phyloP scores from a whole-genome alignment of 139 green algal species.

The Chlorella vulgaris region DNA sequence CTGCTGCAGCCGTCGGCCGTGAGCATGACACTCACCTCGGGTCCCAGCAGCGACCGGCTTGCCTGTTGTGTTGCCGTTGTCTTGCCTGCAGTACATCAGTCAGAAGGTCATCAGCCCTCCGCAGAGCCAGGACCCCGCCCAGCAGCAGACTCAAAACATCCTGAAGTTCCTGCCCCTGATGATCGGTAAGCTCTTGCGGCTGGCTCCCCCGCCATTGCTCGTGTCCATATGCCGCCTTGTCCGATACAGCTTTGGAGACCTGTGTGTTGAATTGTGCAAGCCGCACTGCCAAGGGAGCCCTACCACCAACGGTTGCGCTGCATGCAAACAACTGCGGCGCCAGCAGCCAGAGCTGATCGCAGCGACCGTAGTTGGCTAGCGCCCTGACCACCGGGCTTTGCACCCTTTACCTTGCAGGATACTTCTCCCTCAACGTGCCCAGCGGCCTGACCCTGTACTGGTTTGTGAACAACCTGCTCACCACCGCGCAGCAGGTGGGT shows the following conservation, averaged over 20 bases:
- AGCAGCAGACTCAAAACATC: conserved; percentile 81
- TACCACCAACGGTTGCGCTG: too few relatives aligned
- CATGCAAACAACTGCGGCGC: too few relatives aligned
- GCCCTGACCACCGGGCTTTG: neutral
- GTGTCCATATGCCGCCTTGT: too few relatives aligned
- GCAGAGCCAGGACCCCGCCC: conserved; percentile 64
- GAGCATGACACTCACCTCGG: too few relatives aligned
- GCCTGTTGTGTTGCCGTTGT: too few relatives aligned
- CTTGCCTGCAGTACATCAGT: conserved; percentile 21
- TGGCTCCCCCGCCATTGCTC: neutral
- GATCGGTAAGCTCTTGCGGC: conserved; percentile 69
- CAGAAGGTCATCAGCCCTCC: conserved; percentile 71
- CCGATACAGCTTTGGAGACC: too few relatives aligned
- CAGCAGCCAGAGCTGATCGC: too few relatives aligned
- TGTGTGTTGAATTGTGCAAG: too few relatives aligned
- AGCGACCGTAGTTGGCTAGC: neutral
- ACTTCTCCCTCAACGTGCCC: conserved; percentile 98
- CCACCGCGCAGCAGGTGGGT: conserved; percentile 80
- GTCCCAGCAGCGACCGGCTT: too few relatives aligned
- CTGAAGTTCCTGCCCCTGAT: conserved; percentile 98
- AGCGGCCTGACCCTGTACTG: conserved; percentile 98
- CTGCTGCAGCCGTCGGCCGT: too few relatives aligned
- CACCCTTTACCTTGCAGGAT: conserved; percentile 69
- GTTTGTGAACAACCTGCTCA: conserved; percentile 98
- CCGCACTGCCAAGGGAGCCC: too few relatives aligned